phyloP scores from a whole-genome alignment of 345 rosid species.

The Isatis tinctoria region DNA sequence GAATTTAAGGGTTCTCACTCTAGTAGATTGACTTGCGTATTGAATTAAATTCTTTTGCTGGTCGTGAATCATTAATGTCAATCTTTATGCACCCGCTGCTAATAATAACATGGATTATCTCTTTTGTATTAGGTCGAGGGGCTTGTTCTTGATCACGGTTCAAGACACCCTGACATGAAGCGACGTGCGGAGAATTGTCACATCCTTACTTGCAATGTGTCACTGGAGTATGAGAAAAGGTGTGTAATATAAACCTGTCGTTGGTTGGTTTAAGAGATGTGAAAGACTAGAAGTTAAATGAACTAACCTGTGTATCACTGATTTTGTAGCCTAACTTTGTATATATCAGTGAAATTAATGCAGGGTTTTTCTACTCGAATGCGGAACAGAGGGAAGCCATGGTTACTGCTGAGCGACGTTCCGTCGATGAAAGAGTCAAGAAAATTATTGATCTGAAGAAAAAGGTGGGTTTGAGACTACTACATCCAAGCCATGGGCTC shows the following conservation, averaged over 20 bases:
- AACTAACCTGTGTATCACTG: neutral
- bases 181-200: slow-evolving; percentile 91
- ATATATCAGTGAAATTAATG: slow-evolving; percentile 80
- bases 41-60: neutral
- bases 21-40: neutral
- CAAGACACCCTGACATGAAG: slow-evolving; percentile 99
- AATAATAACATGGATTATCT: neutral
- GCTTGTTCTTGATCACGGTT: slow-evolving; percentile 97
- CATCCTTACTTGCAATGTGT: slow-evolving; percentile 92
- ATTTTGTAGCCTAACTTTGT: slow-evolving; percentile 37
- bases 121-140: slow-evolving; percentile 72
- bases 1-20: neutral
- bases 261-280: neutral
- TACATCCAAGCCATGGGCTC: neutral
- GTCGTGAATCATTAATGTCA: neutral
- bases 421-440: slow-evolving; percentile 82
- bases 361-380: slow-evolving; percentile 98
- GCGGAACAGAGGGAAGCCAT: slow-evolving; percentile 98
- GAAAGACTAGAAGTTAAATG: neutral
- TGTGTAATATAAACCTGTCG: slow-evolving; percentile 5
- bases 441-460: slow-evolving; percentile 87
- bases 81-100: neutral
- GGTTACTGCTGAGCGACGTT: slow-evolving; percentile 91
- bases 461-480: slow-evolving; percentile 42
- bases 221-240: slow-evolving; percentile 98